Percentiles rank a stretch among this genome's conserved stretches.
Evolutionary conservation across 2,329 filamentous ascomycete genomes (phyloP).

Genomic region (Arthrobotrys sphaeroides): DNA sequence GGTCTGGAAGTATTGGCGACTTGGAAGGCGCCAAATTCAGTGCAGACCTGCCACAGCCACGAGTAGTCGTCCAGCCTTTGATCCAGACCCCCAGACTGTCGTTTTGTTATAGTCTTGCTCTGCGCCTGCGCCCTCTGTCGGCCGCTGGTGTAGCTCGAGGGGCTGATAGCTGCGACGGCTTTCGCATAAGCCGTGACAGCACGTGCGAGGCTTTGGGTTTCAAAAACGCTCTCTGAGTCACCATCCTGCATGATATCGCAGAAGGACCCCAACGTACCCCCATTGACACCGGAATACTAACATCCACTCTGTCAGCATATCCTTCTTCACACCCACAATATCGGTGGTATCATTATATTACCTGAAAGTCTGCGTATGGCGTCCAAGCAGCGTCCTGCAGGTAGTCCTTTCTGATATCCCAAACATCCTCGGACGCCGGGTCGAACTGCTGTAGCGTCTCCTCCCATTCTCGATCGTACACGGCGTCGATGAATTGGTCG

Average conservation of each 20-base stretch:
- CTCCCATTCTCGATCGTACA: conserved; percentile 37
- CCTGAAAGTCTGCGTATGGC: conserved; percentile 60
- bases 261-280: conserved; percentile 60
- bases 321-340: conserved; percentile 58
- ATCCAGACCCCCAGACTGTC: conserved; percentile 15
- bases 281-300: conserved; percentile 61
- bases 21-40: conserved; percentile 59
- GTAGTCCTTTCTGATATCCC: conserved; percentile 41
- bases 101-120: background rate
- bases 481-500: conserved; percentile 59
- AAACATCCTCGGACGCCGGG: background rate
- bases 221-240: conserved; percentile 52
- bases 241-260: conserved; percentile 62
- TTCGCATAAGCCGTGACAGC: conserved; percentile 42
- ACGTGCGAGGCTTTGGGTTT: conserved; percentile 3
- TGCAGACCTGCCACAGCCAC: conserved; percentile 60
- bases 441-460: conserved; percentile 9
- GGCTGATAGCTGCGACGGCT: conserved; percentile 37
- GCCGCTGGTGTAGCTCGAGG: conserved; percentile 26
- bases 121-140: background rate
- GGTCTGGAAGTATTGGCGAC: conserved; percentile 47
- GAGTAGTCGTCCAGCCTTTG: conserved; percentile 39
- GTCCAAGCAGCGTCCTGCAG: conserved; percentile 50
- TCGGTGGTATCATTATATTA: conserved; percentile 49
- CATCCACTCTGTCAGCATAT: conserved; percentile 56